Conservation (phyloP, 2,329 filamentous ascomycete genomes). For the Leptographium radiaticola region DNA sequence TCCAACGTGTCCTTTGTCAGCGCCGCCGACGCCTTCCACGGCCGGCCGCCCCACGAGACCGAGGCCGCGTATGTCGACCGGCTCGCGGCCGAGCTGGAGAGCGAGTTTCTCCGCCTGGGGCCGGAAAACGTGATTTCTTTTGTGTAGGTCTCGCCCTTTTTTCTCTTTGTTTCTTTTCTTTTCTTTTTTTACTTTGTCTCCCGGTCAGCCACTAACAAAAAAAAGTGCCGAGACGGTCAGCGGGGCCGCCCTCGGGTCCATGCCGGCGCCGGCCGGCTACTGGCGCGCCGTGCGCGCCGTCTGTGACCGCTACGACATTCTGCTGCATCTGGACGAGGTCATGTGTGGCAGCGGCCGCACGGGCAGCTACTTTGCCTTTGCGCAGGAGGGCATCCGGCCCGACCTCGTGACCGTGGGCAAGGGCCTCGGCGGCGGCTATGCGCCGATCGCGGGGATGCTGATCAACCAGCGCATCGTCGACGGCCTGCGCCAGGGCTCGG, state of each 20-base stretch:
- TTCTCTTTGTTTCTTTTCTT: background rate
- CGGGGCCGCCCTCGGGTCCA: conserved; percentile 57
- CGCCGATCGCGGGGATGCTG: conserved; percentile 47
- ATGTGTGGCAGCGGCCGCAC: conserved; percentile 56
- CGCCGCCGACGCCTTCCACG: conserved; percentile 52
- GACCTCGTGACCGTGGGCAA: conserved; percentile 58
- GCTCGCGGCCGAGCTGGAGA: conserved; percentile 48
- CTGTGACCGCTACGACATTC: conserved; percentile 57
- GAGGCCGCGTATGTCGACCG: conserved; percentile 41
- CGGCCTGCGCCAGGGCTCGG: conserved; percentile 24
- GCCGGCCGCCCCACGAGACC: conserved; percentile 28
- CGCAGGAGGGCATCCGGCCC: conserved; percentile 33
- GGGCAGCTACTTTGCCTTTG: conserved; percentile 48
- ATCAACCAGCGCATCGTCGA: conserved; percentile 37
- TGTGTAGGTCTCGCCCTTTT: conserved; percentile 19
- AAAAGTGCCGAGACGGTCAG: conserved; percentile 20
- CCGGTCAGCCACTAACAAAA: no score
- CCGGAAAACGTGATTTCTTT: conserved; percentile 53
- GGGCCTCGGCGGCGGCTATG: conserved; percentile 50
- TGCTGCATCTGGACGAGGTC: conserved; percentile 66
- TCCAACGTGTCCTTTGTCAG: conserved; percentile 42
- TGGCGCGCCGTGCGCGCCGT: conserved; percentile 53
- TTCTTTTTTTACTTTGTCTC: background rate
- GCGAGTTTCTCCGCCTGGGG: conserved; percentile 46
- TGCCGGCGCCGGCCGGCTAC: conserved; percentile 54